Percentiles rank a stretch among this genome's conserved stretches.
These are phyloP conservation scores for Schizophyllum amplum DNA, from an alignment of 1,284 basidiomycete genomes.

Conservation along the genomic window DNA sequence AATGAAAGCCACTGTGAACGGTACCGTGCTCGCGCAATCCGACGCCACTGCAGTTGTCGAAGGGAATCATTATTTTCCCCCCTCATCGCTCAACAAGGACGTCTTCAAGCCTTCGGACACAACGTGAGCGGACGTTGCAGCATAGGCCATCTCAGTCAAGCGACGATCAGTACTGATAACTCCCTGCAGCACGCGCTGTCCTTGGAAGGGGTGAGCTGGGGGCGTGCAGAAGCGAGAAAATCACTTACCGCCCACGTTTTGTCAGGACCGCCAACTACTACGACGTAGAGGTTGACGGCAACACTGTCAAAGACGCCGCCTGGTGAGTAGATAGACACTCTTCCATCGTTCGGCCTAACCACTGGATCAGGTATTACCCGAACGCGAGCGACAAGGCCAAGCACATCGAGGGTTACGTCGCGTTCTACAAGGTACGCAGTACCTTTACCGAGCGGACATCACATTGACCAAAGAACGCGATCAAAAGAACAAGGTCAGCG, in stretches of 20 bases:
- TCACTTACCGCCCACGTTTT: slow-evolving; percentile 4
- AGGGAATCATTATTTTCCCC: slow-evolving; percentile 64
- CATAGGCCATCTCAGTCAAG: too few species aligned
- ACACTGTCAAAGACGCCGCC: slow-evolving; percentile 45
- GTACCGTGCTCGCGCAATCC: slow-evolving; percentile 47
- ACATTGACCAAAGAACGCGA: too few species aligned
- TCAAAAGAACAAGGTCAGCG: slow-evolving; percentile 11
- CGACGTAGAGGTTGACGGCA: slow-evolving; percentile 39
- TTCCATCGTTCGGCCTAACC: not conserved
- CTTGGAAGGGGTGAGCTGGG: slow-evolving; percentile 55
- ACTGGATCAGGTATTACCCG: slow-evolving; percentile 51
- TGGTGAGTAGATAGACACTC: slow-evolving; percentile 34
- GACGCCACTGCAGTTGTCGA: slow-evolving; percentile 47
- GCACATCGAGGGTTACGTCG: slow-evolving; percentile 50
- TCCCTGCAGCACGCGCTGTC: slow-evolving; percentile 39
- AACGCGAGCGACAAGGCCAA: slow-evolving; percentile 41
- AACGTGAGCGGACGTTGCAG: slow-evolving; percentile 27
- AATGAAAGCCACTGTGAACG: slow-evolving; percentile 45
- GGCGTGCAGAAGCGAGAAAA: slow-evolving; percentile 2
- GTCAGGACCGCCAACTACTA: slow-evolving; percentile 56
- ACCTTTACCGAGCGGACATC: too few species aligned
- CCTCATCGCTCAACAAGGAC: slow-evolving; percentile 34
- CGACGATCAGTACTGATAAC: not conserved
- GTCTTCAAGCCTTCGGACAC: slow-evolving; percentile 42
- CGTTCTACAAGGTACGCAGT: slow-evolving; percentile 62